Percentiles rank a stretch among this genome's conserved stretches.
Evolutionary conservation across 495 filamentous ascomycete species (phyloP).

Genomic region (Aspergillus kassunensis): DNA sequence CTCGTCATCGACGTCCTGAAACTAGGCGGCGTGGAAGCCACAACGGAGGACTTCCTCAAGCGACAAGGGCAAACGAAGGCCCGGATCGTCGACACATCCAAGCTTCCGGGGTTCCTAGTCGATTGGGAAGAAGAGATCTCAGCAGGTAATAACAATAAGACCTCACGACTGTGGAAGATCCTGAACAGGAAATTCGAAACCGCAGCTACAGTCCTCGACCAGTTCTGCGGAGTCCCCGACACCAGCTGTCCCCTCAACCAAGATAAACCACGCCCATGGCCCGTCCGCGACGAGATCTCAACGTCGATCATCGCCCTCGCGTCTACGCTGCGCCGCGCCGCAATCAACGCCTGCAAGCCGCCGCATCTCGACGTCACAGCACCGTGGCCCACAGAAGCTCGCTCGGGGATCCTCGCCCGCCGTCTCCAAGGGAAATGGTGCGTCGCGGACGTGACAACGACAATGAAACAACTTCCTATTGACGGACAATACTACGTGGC

Average conservation of each 20-base stretch:
- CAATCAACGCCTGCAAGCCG: background rate
- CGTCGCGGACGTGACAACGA: slow-evolving; percentile 3
- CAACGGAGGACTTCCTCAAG: slow-evolving; percentile 3
- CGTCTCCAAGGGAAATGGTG: slow-evolving; percentile 1
- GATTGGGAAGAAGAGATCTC: background rate
- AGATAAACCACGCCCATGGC: slow-evolving; percentile 1
- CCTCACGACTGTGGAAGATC: background rate
- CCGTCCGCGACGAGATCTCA: slow-evolving; percentile 6
- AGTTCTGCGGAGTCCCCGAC: background rate
- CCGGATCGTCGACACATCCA: slow-evolving; percentile 2
- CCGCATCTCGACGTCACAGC: background rate
- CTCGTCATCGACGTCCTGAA: slow-evolving; percentile 7
- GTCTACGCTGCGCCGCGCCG: background rate
- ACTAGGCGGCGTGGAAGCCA: background rate
- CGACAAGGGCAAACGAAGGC: background rate
- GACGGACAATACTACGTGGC: slow-evolving; percentile 9
- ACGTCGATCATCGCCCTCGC: slow-evolving; percentile 5
- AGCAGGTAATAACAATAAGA: background rate
- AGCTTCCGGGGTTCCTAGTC: background rate
- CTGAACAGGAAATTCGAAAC: slow-evolving; percentile 1
- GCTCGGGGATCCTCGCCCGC: slow-evolving; percentile 1
- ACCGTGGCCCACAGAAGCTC: background rate
- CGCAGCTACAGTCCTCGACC: background rate
- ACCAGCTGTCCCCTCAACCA: background rate
- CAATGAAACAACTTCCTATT: slow-evolving; percentile 3